Evolutionary conservation across 176 grass and related monocot species (phyloP).

Genomic region (Oryza longistaminata): DNA sequence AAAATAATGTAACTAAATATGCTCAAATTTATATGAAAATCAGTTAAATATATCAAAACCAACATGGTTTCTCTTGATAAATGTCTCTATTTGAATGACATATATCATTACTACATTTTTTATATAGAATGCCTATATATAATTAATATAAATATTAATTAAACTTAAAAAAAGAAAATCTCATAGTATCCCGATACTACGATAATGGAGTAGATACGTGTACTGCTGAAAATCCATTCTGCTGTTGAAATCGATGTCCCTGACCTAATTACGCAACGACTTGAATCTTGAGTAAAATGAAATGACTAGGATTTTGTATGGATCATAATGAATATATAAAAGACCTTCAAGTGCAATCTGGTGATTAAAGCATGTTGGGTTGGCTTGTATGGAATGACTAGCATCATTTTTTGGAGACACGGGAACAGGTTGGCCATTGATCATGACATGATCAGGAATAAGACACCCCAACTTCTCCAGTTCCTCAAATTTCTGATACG

Average conservation of each 20-base stretch:
- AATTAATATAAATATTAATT: too few relatives aligned
- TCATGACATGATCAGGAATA: background rate
- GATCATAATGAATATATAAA: background rate
- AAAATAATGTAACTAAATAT: too few relatives aligned
- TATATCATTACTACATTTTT: too few relatives aligned
- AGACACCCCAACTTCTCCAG: background rate
- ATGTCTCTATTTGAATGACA: too few relatives aligned
- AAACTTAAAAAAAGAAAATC: too few relatives aligned
- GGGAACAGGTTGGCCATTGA: background rate
- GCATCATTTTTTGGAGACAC: conserved; percentile 5
- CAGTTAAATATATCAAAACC: too few relatives aligned
- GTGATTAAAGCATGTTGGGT: background rate
- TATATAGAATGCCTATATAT: too few relatives aligned
- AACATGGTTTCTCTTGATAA: too few relatives aligned
- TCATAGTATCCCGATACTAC: too few relatives aligned
- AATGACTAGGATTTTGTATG: background rate
- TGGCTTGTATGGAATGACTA: background rate
- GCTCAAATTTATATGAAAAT: too few relatives aligned
- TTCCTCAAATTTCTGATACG: background rate
- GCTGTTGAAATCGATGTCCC: background rate
- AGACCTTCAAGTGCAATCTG: background rate
- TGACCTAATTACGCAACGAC: background rate
- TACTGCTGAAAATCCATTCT: too few relatives aligned
- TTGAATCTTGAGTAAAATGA: background rate
- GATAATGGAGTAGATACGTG: too few relatives aligned